These are phyloP conservation scores for Tubosaeta brunneosetosa DNA, from an alignment of 768 basidiomycete genomes.

Conservation along the genomic window DNA sequence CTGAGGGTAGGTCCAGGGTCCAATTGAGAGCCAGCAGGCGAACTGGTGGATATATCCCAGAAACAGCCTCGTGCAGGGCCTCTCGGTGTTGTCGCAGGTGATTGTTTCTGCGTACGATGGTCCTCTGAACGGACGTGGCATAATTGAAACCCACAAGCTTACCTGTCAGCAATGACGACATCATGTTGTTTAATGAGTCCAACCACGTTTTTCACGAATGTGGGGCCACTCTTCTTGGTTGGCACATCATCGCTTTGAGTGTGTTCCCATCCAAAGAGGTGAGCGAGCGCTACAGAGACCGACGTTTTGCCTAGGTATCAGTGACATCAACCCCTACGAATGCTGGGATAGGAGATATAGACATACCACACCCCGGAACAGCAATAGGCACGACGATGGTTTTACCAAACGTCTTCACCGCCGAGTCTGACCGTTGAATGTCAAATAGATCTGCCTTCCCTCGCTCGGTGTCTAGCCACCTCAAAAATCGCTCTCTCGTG, in stretches of 20 bases:
- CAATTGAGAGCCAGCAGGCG: constrained; percentile 82
- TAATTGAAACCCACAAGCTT: constrained; percentile 19
- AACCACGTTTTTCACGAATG: constrained; percentile 70
- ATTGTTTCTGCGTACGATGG: constrained; percentile 65
- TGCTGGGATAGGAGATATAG: background rate
- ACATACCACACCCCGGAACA: constrained; percentile 86
- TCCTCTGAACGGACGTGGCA: background rate
- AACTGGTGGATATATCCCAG: constrained; percentile 45
- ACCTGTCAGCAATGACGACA: constrained; percentile 94
- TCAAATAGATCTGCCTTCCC: constrained; percentile 35
- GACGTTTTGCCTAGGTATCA: constrained; percentile 75
- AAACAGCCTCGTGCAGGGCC: constrained; percentile 55
- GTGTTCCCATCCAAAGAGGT: constrained; percentile 84
- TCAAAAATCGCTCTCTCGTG: constrained; percentile 73
- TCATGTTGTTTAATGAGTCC: constrained; percentile 55
- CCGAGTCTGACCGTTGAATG: constrained; percentile 14
- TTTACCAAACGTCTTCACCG: constrained; percentile 47
- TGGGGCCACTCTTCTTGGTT: constrained; percentile 64
- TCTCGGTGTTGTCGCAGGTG: constrained; percentile 78
- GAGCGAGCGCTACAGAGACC: constrained; percentile 69
- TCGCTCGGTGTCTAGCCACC: constrained; percentile 54
- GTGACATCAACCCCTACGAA: background rate
- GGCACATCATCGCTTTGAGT: constrained; percentile 90
- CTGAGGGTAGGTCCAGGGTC: constrained; percentile 51
- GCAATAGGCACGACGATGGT: constrained; percentile 86